Base-by-base conservation (phyloP, 1,284 basidiomycete genomes). In the Apiotrichum veenhuisii region DNA sequence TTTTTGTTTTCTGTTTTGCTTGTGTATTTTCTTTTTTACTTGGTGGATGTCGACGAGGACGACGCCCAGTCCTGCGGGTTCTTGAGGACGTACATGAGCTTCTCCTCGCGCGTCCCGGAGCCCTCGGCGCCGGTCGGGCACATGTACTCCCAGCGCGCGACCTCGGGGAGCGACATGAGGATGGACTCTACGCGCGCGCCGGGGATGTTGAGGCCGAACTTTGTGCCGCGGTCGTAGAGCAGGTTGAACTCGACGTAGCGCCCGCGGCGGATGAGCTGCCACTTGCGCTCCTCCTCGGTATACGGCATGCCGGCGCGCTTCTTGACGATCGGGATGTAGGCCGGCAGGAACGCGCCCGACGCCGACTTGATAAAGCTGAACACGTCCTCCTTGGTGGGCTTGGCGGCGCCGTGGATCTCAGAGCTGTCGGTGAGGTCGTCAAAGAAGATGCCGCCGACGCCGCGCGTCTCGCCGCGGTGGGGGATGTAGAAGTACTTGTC, bases 401-500 rank as follows among this genome's bases (percentile, higher is more conserved):
- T 70, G 27, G 47, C 36, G 41, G 33, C 53, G 36, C 47, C 54
- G 61, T 77, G 71, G 27, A 78, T 72, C 10, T 55, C 58, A 12
- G 70, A 71, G 1, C 60, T 50, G n/a, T 70, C 61, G 2, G 76
- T 76, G 17, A 96, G 83, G 75, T 96, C 91, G 76, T 98, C 95
- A 73, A 97, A 96, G 81, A 98, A 98, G 62, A 99, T 82, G 1
- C 96, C 96, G 23, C 96, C 96, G 40, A 99, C 79, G 3, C 96
- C 96, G 25, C 95, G 85, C 1, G 85, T 79, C 78, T 98, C 95
- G 33, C 81, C 78, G n/a, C 95, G 86, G 73, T 98, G 95, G n/a
- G 89, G 82, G 67, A 98, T 87, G 78, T 81, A 87, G 77, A 99
- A 98, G 80, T 99, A 99, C 72, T 91, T 86, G 79, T 98, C 96